Evolutionary conservation across 805 yeast genomes (phyloP).

Genomic region (Lachancea sp.): DNA sequence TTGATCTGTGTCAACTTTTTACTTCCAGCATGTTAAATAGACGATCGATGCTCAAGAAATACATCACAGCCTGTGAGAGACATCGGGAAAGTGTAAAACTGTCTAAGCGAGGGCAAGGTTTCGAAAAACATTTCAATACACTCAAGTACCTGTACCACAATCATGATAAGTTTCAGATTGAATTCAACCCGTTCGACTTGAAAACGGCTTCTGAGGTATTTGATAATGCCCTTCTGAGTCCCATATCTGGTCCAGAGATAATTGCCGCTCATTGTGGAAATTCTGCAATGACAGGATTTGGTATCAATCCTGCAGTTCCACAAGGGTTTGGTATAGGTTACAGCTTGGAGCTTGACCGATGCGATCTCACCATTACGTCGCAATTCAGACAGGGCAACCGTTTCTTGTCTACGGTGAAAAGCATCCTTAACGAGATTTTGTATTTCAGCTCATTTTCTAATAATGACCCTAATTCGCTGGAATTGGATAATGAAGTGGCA

Average conservation of each 20-base stretch:
- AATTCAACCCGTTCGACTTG: slow-evolving; percentile 16
- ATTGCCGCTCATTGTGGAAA: slow-evolving; percentile 81
- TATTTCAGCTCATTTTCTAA: background rate
- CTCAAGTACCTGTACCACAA: slow-evolving; percentile 47
- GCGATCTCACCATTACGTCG: slow-evolving; percentile 77
- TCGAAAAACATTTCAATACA: slow-evolving; percentile 66
- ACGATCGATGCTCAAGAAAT: slow-evolving; percentile 38
- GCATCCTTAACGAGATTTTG: slow-evolving; percentile 54
- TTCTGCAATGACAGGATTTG: slow-evolving; percentile 79
- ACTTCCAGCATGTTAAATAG: slow-evolving; percentile 50
- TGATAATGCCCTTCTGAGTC: slow-evolving; percentile 34
- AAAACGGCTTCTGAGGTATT: slow-evolving; percentile 41
- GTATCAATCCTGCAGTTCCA: slow-evolving; percentile 81
- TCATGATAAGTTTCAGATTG: slow-evolving; percentile 34
- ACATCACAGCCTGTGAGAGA: slow-evolving; percentile 44
- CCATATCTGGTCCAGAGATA: slow-evolving; percentile 38
- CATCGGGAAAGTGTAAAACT: slow-evolving; percentile 45
- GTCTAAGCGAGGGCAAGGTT: slow-evolving; percentile 60
- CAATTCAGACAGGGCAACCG: slow-evolving; percentile 82
- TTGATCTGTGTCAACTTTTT: slow-evolving; percentile 51
- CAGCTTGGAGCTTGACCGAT: slow-evolving; percentile 73
- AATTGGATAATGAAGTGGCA: slow-evolving; percentile 3
- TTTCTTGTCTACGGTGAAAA: slow-evolving; percentile 64
- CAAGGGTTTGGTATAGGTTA: slow-evolving; percentile 94
- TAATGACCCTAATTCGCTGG: slow-evolving; percentile 12